These are phyloP conservation scores for Tillandsia leiboldiana DNA, from an alignment of 176 grass and related monocot genomes.

Conservation along the genomic window DNA sequence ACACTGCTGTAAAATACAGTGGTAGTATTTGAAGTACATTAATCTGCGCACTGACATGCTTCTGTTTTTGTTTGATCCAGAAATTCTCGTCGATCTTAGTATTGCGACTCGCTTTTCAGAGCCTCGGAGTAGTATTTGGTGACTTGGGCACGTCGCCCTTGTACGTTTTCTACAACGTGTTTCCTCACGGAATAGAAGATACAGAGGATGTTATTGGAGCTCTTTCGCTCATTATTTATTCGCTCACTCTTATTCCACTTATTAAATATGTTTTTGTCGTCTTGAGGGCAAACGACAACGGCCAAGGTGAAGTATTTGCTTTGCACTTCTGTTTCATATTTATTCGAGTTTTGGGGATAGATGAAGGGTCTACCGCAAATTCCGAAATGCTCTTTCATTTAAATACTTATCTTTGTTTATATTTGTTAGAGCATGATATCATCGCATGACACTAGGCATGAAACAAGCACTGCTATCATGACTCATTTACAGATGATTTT, in stretches of 20 bases:
- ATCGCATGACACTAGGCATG: too few species aligned
- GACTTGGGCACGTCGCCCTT: constrained; percentile 89
- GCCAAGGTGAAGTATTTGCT: constrained; percentile 49
- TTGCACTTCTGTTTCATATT: neutral
- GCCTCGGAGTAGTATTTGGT: constrained; percentile 94
- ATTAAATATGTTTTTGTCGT: constrained; percentile 95
- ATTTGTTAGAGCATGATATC: too few species aligned
- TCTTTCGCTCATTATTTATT: constrained; percentile 98
- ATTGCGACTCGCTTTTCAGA: constrained; percentile 81
- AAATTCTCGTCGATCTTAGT: constrained; percentile 65
- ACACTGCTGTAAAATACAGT: too few species aligned
- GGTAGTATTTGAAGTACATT: too few species aligned
- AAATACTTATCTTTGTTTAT: too few species aligned
- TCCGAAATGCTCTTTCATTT: too few species aligned
- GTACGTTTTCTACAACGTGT: constrained; percentile 90
- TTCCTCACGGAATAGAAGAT: constrained; percentile 62
- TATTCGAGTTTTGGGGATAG: too few species aligned
- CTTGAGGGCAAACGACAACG: constrained; percentile 83
- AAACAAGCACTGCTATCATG: too few species aligned
- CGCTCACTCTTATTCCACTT: constrained; percentile 85
- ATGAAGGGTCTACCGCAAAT: too few species aligned
- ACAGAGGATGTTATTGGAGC: constrained; percentile 89
- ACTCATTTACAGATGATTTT: too few species aligned
- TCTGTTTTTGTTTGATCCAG: constrained; percentile 32
- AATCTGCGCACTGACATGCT: too few species aligned